Percentiles rank a stretch among this genome's conserved stretches.
These are phyloP conservation scores for Magnolia sinica DNA, from an alignment of 164 flowering plant species.

Conservation along the genomic window DNA sequence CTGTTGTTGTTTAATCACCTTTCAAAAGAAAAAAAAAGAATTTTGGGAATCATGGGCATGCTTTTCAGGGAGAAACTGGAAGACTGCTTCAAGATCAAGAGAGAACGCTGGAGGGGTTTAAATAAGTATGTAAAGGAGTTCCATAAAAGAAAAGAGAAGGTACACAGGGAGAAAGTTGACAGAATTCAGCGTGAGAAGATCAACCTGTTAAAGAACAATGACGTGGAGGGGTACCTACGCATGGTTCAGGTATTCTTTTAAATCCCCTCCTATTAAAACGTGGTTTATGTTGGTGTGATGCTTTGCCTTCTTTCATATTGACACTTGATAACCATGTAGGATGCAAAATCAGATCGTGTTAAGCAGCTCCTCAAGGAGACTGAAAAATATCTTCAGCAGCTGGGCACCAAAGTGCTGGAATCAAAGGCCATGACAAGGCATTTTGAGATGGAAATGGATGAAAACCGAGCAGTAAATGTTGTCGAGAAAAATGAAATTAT, in stretches of 20 bases:
- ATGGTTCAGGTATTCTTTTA: constrained; percentile 83
- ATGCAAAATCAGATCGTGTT: constrained; percentile 98
- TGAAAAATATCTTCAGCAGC: constrained; percentile 94
- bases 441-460: constrained; percentile 74
- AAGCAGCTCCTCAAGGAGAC: constrained; percentile 94
- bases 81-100: constrained; percentile 75
- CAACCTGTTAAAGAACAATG: constrained; percentile 89
- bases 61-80: constrained; percentile 80
- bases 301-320: not conserved
- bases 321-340: constrained; percentile 35
- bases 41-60: too few relatives aligned
- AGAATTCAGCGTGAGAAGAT: constrained; percentile 99
- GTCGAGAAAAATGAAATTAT: constrained; percentile 51
- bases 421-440: constrained; percentile 57
- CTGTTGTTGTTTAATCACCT: too few relatives aligned
- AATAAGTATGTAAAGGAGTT: constrained; percentile 89
- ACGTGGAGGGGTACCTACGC: constrained; percentile 96
- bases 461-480: constrained; percentile 30
- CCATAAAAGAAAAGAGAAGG: constrained; percentile 91
- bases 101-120: constrained; percentile 91
- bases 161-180: constrained; percentile 94
- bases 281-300: not conserved
- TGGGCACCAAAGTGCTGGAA: constrained; percentile 81
- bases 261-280: not conserved
- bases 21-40: too few relatives aligned